Percentiles rank a stretch among this genome's conserved stretches.
These are phyloP conservation scores for Sporisorium exsertum DNA, from an alignment of 1,284 basidiomycete genomes.

Conservation along the genomic window DNA sequence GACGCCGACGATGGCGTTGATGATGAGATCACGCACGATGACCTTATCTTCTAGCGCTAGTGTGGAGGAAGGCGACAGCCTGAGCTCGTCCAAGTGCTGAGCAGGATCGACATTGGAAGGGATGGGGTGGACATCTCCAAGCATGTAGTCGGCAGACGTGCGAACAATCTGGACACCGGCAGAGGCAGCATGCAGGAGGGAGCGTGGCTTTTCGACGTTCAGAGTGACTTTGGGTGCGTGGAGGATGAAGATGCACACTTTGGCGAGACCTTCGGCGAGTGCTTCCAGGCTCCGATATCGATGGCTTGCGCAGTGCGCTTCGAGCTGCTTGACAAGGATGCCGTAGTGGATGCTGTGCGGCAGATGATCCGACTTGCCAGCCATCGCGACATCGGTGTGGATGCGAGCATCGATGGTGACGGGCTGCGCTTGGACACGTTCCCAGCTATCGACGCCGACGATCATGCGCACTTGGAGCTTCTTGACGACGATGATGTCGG, in stretches of 20 bases:
- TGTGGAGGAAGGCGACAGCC: constrained; percentile 44
- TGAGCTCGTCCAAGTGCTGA: constrained; percentile 26
- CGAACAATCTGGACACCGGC: constrained; percentile 72
- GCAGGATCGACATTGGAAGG: constrained; percentile 27
- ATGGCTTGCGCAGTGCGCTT: constrained; percentile 53
- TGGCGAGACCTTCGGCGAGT: constrained; percentile 71
- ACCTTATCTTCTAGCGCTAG: constrained; percentile 62
- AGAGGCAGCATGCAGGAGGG: constrained; percentile 74
- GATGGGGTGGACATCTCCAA: constrained; percentile 23
- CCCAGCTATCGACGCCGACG: constrained; percentile 66
- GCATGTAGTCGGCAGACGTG: constrained; percentile 49
- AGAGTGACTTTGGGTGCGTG: constrained; percentile 71
- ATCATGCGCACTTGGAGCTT: constrained; percentile 61
- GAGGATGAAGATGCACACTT: constrained; percentile 71
- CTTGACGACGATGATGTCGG: constrained; percentile 60
- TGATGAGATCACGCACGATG: constrained; percentile 74
- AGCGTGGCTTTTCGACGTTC: constrained; percentile 73
- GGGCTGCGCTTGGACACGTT: constrained; percentile 72
- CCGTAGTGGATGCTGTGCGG: constrained; percentile 73
- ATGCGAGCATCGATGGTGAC: constrained; percentile 75
- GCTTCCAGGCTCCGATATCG: constrained; percentile 52
- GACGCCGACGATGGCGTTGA: constrained; percentile 78
- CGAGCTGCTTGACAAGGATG: constrained; percentile 64
- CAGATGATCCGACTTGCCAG: constrained; percentile 76
- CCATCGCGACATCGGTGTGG: constrained; percentile 73